Evolutionary conservation across 208 protist genomes (phyloP).

Genomic region (Crithidia bombi): DNA sequence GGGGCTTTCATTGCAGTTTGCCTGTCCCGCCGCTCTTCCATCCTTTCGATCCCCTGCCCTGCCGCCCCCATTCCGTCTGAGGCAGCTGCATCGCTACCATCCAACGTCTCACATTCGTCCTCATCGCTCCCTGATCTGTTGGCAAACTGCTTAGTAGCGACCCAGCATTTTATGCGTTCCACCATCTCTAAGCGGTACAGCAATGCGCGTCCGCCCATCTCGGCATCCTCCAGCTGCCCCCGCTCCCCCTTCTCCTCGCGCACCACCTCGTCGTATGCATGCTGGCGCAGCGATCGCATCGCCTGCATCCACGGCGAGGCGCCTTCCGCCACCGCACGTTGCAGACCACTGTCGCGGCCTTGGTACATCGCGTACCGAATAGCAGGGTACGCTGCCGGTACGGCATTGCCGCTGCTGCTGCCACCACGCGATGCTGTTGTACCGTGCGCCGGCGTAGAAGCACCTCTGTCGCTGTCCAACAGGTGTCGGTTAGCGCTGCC

Average conservation of each 20-base stretch:
- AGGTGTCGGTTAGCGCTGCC: constrained; percentile 2
- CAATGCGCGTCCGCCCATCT: constrained; percentile 33
- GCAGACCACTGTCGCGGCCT: not conserved
- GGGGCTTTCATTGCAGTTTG: not conserved
- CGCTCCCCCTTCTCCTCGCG: constrained; percentile 32
- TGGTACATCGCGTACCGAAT: not conserved
- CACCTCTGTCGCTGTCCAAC: not conserved
- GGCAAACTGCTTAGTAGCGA: not conserved
- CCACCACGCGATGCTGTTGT: not conserved
- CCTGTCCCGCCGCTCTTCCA: not conserved
- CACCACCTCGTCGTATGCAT: constrained; percentile 20
- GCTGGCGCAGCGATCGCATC: constrained; percentile 22
- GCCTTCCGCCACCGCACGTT: constrained; percentile 13
- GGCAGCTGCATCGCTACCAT: not conserved
- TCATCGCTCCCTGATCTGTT: not conserved
- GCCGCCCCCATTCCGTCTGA: not conserved
- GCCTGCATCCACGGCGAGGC: constrained; percentile 35
- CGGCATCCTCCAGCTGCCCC: constrained; percentile 17
- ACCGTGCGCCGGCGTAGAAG: not conserved
- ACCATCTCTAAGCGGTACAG: constrained; percentile 32
- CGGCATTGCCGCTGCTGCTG: not conserved
- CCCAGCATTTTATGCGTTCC: constrained; percentile 22
- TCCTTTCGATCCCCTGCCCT: not conserved
- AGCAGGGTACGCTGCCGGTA: constrained; percentile 12
- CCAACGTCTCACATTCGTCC: not conserved